Evolutionary conservation across 2,329 filamentous ascomycete species (phyloP), one percentile per base, ranked within the genome.

Genomic region (Ascochyta koolunga): DNA sequence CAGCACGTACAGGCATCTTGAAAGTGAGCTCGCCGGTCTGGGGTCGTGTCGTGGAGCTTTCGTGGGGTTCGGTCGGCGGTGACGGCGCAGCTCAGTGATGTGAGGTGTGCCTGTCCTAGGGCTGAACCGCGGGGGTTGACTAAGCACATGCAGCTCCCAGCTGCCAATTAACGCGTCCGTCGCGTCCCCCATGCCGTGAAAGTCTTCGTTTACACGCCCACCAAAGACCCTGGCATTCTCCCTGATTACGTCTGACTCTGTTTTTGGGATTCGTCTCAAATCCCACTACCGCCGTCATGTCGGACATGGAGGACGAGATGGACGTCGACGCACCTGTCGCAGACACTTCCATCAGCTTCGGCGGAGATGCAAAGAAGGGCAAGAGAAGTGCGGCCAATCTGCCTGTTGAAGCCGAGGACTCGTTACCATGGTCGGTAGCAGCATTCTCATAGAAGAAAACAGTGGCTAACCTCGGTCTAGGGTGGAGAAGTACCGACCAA

Each of bases 401-500:
- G 43, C 95, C 95, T 0, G 87, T 99, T 5, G 92, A 96, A 76
- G 92, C 93, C 43, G 91, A 96, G 75, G 95, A 99, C 74, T 93
- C 89, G 61, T 77, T 99, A 16, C 95, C 95, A 78, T 99, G 95
- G 93, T 96, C 72, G 59, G 78, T 54, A 5, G 4, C 5, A 33
- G 15, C 1, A 0, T 8, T 22, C 0, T 2, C 0, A 11, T 3
- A 15, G 31, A 13, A 10, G 5, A 4, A 2, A 1, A 1, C n/a
- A 16, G 19, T 19, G 43, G 22, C 50, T 68, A 18, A 64, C 37
- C 4, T 10, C 1, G 5, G 3, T 9, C 1, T 56, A 92, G 90
- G 93, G 92, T 99, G 8, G 95, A 99, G 73, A 99, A 99, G 71
- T 99, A 98, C 77, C 86, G 95, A 47, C 95, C 95, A 16, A 87